Evolutionary conservation across 2,329 filamentous ascomycete species (phyloP).

Genomic region (Cercospora sesami): DNA sequence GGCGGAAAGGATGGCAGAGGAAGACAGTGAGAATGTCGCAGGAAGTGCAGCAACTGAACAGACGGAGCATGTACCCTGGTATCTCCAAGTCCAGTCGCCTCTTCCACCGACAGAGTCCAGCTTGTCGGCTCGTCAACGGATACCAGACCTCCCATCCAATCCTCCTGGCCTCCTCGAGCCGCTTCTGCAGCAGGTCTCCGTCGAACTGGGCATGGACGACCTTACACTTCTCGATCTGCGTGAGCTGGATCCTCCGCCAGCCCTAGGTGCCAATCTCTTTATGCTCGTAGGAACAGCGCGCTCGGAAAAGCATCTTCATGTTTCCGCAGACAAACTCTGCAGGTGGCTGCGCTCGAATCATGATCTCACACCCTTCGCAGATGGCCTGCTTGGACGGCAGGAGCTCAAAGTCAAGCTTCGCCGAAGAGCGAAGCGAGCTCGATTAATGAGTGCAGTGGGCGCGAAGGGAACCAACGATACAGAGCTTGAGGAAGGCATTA

Average conservation of each 20-base stretch:
- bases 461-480: conserved; percentile 58
- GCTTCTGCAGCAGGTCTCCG: conserved; percentile 74
- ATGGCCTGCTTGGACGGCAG: conserved; percentile 84
- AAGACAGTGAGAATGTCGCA: not conserved
- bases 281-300: conserved; percentile 92
- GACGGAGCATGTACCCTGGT: conserved; percentile 66
- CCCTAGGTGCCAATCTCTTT: conserved; percentile 81
- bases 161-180: conserved; percentile 70
- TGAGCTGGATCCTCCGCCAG: conserved; percentile 78
- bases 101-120: conserved; percentile 43
- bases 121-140: conserved; percentile 54
- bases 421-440: conserved; percentile 76
- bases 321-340: conserved; percentile 84
- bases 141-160: conserved; percentile 66
- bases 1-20: not conserved
- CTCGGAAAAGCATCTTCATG: conserved; percentile 89
- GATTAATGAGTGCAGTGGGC: conserved; percentile 73
- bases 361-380: conserved; percentile 73
- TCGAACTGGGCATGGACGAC: conserved; percentile 83
- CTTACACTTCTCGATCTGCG: conserved; percentile 80
- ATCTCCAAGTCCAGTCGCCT: conserved; percentile 64
- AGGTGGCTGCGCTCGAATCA: conserved; percentile 77
- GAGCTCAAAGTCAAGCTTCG: conserved; percentile 86
- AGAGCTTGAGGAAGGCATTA: conserved; percentile 76
- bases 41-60: not conserved